A percentile compares a stretch with the other conserved stretches of the same genome.
These are phyloP conservation scores for Boletus hoseneyae DNA, from an alignment of 1,284 basidiomycete genomes.

Conservation along the genomic window DNA sequence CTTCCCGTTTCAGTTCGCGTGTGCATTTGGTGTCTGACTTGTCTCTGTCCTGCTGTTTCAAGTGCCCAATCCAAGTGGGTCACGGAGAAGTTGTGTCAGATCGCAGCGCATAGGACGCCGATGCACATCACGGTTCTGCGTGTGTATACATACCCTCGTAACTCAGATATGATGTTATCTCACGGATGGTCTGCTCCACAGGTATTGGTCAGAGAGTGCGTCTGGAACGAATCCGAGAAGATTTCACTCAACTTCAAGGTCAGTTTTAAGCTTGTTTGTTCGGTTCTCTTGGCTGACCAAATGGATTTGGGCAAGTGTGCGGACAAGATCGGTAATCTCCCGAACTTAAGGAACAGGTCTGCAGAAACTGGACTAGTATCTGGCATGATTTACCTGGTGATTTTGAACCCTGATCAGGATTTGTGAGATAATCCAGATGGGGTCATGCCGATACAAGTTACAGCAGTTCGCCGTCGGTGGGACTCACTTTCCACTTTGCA, in stretches of 20 bases:
- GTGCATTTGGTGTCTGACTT: too few relatives aligned
- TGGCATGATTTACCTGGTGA: too few relatives aligned
- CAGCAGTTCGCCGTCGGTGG: too few relatives aligned
- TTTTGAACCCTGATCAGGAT: too few relatives aligned
- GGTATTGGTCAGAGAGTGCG: slow-evolving; percentile 54
- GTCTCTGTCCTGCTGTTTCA: not conserved
- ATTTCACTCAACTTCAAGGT: slow-evolving; percentile 36
- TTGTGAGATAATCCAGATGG: too few relatives aligned
- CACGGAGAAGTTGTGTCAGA: slow-evolving; percentile 53
- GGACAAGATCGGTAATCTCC: slow-evolving; percentile 46
- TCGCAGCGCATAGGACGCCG: slow-evolving; percentile 32
- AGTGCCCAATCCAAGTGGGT: slow-evolving; percentile 52
- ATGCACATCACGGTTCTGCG: slow-evolving; percentile 40
- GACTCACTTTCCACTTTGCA: too few relatives aligned
- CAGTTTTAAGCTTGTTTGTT: not conserved
- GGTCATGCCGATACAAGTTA: too few relatives aligned
- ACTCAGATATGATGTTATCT: not conserved
- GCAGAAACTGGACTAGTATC: too few relatives aligned
- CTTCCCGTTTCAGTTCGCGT: slow-evolving; percentile 10
- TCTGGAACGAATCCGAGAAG: slow-evolving; percentile 62
- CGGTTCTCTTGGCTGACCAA: not conserved
- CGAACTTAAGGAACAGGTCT: slow-evolving; percentile 39
- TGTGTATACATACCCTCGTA: slow-evolving; percentile 14
- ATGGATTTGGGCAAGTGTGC: slow-evolving; percentile 29
- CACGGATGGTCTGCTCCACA: slow-evolving; percentile 1